Base-by-base conservation (phyloP, 2,329 filamentous ascomycete species). In the Trichoderma harzianum region DNA sequence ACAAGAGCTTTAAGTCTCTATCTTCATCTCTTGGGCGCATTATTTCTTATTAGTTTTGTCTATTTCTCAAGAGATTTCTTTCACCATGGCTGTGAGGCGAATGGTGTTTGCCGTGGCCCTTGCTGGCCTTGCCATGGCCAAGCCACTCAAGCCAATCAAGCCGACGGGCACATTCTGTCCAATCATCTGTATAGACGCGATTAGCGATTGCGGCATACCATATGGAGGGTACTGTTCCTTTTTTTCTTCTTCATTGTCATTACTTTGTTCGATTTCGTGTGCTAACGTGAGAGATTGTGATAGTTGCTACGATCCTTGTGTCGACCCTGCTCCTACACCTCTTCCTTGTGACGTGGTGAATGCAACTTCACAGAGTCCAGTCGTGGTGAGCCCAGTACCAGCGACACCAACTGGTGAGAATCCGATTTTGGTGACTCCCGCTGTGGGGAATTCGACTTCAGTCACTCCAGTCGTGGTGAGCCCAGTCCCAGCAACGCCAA, bases 281-380 rank as follows among this genome's bases (percentile, higher is more conserved):
- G 57, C 64, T 77, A 32, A 75, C 53, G 11, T 7, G 26, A 3
- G 1, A 3, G 6, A 55, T 2, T 30, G 11, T 14, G 26, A 21
- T 14, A 80, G 79, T 7, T 81, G 80, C 60, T 81, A 78, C 71
- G 74, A 80, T 69, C 72, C 74, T 16, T 81, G 80, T 72, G 72
- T 71, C 34, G 57, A 78, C 8, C 51, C 71, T 16, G 66, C 74
- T 21, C 78, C 78, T 11, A 72, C 71, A 3, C 72, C 74, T 10
- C 75, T 75, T 28, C 74, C 74, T 24, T 77, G 77, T 39, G 36
- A 8, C 3, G 14, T 43, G 36, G 16, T 1, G 36, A 43, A 18
- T 43, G 7, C 36, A 43, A 43, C 16, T 43, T 18, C 36, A 18
- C 36, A 39, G 16, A 18, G 7, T 43, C 36, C 39, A n/a, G 18